Evolutionary conservation across 2,329 filamentous ascomycete species (phyloP), one percentile per base, ranked within the genome.

Genomic region (Clarireedia homoeocarpa): DNA sequence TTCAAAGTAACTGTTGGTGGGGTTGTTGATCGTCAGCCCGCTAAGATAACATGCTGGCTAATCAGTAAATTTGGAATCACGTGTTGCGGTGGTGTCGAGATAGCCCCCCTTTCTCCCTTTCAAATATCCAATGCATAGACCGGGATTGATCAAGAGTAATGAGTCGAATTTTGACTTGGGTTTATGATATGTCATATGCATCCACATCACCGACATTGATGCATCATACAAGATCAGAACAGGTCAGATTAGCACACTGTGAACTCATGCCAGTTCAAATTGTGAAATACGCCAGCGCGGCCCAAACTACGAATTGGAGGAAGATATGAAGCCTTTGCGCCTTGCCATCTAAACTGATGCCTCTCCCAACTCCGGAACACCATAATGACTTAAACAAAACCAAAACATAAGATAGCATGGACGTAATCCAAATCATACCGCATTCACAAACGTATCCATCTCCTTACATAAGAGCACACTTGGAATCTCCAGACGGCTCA

Each of bases 391-490:
- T 20, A 20, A 20, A 46, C 26, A 36, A 56, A 52, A 9, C 27
- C 51, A 40, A 47, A 7, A 40, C 57, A 57, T 49, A 49, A 38
- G 30, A 44, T 20, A 34, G 17, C 23, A 49, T 52, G 23, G 20
- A 42, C 46, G 39, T 17, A 54, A 44, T 50, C 54, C 54, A 56
- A 52, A 49, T 12, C 20, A 24, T 27, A 39, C 48, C 40, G 49
- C 52, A 48, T 15, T 27, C 30, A 34, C 7, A 24, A 26, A 20
- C 27, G 20, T 42, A 42, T 42, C 39, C 39, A 17, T 42, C 39
- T 20, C 14, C 24, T 68, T 78, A 99, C 94, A 99, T 97, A 65
- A 96, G 71, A 55, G 71, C 66, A 72, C 94, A 97, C 74, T 95
- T 96, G 66, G 83, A 83, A 56, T 86, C 86, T 55, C 84, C 86